These are phyloP conservation scores for Pyracantha coccinea DNA, from an alignment of 331 rosid species.

Conservation along the genomic window DNA sequence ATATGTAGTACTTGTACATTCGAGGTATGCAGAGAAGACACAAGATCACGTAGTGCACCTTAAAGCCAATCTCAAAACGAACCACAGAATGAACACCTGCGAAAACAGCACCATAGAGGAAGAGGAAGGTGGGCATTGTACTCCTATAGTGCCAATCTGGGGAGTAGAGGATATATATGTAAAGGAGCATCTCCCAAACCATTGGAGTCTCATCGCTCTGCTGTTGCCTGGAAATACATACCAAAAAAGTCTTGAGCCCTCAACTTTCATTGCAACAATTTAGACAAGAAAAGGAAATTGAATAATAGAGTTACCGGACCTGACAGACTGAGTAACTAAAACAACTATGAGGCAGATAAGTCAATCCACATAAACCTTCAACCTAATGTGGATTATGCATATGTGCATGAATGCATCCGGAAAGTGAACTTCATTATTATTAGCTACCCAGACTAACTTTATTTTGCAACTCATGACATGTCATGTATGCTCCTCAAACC, in stretches of 20 bases:
- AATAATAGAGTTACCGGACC: neutral
- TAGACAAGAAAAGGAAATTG: neutral
- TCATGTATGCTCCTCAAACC: neutral
- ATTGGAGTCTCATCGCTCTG: constrained; percentile 87
- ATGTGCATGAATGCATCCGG: neutral
- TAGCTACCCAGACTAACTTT: neutral
- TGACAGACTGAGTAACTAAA: neutral
- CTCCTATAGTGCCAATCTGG: constrained; percentile 89
- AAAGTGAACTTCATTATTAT: neutral
- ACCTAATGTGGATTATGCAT: neutral
- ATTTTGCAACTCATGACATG: neutral
- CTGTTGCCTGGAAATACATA: constrained; percentile 58
- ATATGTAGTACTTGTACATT: constrained; percentile 82
- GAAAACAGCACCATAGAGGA: constrained; percentile 58
- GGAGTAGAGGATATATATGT: constrained; percentile 76
- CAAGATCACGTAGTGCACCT: constrained; percentile 55
- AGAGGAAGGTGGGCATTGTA: constrained; percentile 86
- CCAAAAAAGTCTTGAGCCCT: constrained; percentile 16
- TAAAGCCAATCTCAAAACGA: constrained; percentile 58
- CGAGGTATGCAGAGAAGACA: constrained; percentile 83
- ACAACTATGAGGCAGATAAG: neutral
- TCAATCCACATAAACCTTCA: neutral
- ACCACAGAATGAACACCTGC: constrained; percentile 48
- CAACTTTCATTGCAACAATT: neutral
- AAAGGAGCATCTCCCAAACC: constrained; percentile 91